Conservation (phyloP, 2,329 filamentous ascomycete species). For the Sporothrix curviconia region DNA sequence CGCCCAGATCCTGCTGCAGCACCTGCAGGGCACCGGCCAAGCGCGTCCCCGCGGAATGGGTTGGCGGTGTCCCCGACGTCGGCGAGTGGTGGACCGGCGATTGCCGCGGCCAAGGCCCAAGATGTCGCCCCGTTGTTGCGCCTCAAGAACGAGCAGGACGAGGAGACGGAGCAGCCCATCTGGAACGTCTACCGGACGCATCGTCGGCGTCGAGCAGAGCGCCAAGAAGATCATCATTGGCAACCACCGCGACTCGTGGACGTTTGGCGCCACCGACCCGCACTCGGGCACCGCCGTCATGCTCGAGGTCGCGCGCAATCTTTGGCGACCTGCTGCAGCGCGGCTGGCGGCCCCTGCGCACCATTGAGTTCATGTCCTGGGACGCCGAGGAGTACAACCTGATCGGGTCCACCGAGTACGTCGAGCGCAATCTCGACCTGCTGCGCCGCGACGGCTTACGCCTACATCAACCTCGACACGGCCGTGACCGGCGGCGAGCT, state of each 20-base stretch:
- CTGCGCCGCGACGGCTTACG: constrained; percentile 70
- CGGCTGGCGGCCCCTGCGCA: constrained; percentile 88
- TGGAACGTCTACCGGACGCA: constrained; percentile 86
- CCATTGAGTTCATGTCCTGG: constrained; percentile 96
- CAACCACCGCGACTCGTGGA: constrained; percentile 90
- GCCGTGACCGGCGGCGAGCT: constrained; percentile 72
- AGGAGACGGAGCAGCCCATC: constrained; percentile 72
- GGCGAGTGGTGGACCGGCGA: constrained; percentile 82
- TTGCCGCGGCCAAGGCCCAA: constrained; percentile 27
- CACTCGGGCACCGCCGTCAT: constrained; percentile 86
- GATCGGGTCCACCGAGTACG: constrained; percentile 89
- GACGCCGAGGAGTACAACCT: constrained; percentile 90
- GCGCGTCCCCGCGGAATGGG: constrained; percentile 63
- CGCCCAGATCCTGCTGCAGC: constrained; percentile 70
- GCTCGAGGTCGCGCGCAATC: constrained; percentile 77
- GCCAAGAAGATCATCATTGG: constrained; percentile 83
- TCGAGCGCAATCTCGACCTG: constrained; percentile 72
- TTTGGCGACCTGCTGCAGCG: constrained; percentile 69
- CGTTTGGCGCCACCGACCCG: constrained; percentile 78
- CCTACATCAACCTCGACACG: constrained; percentile 86
- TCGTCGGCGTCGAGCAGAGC: constrained; percentile 74
- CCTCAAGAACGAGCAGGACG: constrained; percentile 81
- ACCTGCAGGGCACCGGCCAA: constrained; percentile 69
- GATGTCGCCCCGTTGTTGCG: constrained; percentile 71
- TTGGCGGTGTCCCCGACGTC: constrained; percentile 68